Percentiles rank a stretch among this genome's conserved stretches.
Evolutionary conservation across 163 green algal genomes (phyloP).

Genomic region (Chloromonas sp.): DNA sequence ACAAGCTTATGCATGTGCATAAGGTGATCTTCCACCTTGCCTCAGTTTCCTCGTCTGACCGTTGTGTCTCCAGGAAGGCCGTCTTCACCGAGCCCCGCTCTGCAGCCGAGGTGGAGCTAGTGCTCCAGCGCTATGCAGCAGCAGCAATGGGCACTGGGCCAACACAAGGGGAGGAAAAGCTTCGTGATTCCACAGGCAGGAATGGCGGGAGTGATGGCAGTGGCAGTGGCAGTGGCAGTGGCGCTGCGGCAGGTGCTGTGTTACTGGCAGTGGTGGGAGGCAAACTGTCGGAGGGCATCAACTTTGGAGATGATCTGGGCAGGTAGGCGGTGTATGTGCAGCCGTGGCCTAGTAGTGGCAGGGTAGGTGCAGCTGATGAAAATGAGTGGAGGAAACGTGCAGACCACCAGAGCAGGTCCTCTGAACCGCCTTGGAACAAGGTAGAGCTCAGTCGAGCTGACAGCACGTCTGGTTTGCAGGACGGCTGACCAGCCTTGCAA

Average conservation of each 20-base stretch:
- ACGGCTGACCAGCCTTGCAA: not conserved
- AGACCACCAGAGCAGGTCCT: not conserved
- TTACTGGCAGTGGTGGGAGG: slow-evolving; percentile 86
- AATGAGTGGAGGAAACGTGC: not conserved
- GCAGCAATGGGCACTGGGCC: not conserved
- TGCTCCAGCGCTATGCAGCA: slow-evolving; percentile 60
- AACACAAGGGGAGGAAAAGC: not conserved
- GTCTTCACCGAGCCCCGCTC: slow-evolving; percentile 65
- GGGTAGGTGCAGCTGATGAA: too few species aligned
- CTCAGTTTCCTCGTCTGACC: too few species aligned
- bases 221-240: not conserved
- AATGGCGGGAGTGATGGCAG: not conserved
- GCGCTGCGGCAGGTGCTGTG: slow-evolving; percentile 19
- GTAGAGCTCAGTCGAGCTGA: not conserved
- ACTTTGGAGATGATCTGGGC: slow-evolving; percentile 94
- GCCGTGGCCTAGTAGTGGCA: not conserved
- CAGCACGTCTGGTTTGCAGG: not conserved
- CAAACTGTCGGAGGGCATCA: slow-evolving; percentile 98
- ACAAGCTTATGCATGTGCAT: too few species aligned
- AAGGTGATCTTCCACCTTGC: too few species aligned
- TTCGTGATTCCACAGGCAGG: not conserved
- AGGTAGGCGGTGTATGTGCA: slow-evolving; percentile 32
- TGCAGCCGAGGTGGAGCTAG: slow-evolving; percentile 64
- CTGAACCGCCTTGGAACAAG: not conserved
- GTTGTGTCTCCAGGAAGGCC: slow-evolving; percentile 14